A percentile compares a stretch with the other conserved stretches of the same genome.
These are phyloP conservation scores for Agaricus blazei DNA, from an alignment of 768 basidiomycete genomes.

Conservation along the genomic window DNA sequence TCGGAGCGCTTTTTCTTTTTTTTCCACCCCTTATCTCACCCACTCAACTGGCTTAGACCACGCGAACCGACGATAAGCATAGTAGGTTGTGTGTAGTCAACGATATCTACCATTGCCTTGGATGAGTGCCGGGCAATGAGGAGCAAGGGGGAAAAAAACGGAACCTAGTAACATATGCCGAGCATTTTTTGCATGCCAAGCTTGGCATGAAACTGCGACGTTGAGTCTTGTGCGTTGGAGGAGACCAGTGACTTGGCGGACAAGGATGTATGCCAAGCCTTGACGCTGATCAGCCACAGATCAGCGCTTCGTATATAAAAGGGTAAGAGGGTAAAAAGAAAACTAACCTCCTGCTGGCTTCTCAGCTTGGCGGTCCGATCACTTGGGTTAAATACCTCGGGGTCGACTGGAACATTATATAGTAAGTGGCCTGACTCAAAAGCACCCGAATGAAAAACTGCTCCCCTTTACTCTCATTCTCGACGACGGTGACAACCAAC, in stretches of 20 bases:
- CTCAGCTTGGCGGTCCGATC: constrained; percentile 79
- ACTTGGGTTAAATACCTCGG: constrained; percentile 59
- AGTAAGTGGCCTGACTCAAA: not conserved
- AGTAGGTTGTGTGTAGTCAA: constrained; percentile 80
- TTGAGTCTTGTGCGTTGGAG: constrained; percentile 89
- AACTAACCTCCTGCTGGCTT: constrained; percentile 83
- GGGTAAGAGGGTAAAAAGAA: not conserved
- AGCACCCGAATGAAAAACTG: not conserved
- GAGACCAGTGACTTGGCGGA: constrained; percentile 83
- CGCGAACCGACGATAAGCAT: constrained; percentile 97
- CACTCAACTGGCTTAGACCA: constrained; percentile 81
- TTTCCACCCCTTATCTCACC: constrained; percentile 42
- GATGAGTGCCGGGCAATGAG: not conserved
- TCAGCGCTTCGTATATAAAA: not conserved
- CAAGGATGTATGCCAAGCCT: constrained; percentile 81
- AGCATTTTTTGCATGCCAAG: constrained; percentile 95
- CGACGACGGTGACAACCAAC: constrained; percentile 86
- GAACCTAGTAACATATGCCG: constrained; percentile 81
- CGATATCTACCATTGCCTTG: constrained; percentile 48
- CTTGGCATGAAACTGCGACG: constrained; percentile 86
- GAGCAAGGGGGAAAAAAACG: constrained; percentile 13
- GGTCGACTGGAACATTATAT: constrained; percentile 45
- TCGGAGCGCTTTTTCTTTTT: not conserved
- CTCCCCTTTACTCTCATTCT: constrained; percentile 87
- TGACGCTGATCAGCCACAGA: constrained; percentile 55